Evolutionary conservation across 2,329 filamentous ascomycete genomes (phyloP).

Genomic region (Fusarium sp.): DNA sequence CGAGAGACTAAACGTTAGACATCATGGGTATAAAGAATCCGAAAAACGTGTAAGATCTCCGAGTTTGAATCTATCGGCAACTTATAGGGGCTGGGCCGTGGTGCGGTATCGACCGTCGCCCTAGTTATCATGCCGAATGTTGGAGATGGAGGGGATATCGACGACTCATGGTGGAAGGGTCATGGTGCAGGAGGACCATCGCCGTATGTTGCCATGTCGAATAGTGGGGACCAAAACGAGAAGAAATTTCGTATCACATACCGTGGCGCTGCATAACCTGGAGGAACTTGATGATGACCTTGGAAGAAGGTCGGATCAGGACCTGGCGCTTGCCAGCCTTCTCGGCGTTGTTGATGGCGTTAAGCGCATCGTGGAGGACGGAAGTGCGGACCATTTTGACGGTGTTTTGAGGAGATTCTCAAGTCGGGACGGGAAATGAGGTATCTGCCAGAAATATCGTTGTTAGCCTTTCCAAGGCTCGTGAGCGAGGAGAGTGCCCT

Average conservation of each 20-base stretch:
- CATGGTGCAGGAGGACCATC: slow-evolving; percentile 12
- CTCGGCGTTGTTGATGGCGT: slow-evolving; percentile 99
- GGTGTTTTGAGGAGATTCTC: slow-evolving; percentile 80
- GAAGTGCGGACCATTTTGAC: slow-evolving; percentile 99
- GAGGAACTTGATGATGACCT: slow-evolving; percentile 99
- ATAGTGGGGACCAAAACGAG: not conserved
- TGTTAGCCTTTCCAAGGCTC: slow-evolving; percentile 72
- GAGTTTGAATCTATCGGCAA: slow-evolving; percentile 92
- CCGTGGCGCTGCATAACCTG: slow-evolving; percentile 99
- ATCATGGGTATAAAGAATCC: slow-evolving; percentile 73
- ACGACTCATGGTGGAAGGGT: slow-evolving; percentile 19
- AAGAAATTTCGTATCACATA: slow-evolving; percentile 67
- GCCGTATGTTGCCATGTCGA: slow-evolving; percentile 6
- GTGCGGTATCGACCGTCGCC: slow-evolving; percentile 81
- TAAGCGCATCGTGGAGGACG: slow-evolving; percentile 99
- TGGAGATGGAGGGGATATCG: slow-evolving; percentile 12
- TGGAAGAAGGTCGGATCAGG: slow-evolving; percentile 96
- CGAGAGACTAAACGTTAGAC: slow-evolving; percentile 94
- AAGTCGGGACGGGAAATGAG: slow-evolving; percentile 75
- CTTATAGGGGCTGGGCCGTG: slow-evolving; percentile 99
- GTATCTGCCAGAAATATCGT: slow-evolving; percentile 66
- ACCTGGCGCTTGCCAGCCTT: slow-evolving; percentile 99
- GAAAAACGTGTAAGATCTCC: slow-evolving; percentile 98
- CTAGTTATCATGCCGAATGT: slow-evolving; percentile 99
- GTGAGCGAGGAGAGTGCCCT: slow-evolving; percentile 79